phyloP scores from a whole-genome alignment of 2,329 filamentous ascomycete species.

The Mycosphaerelloides madeirae region DNA sequence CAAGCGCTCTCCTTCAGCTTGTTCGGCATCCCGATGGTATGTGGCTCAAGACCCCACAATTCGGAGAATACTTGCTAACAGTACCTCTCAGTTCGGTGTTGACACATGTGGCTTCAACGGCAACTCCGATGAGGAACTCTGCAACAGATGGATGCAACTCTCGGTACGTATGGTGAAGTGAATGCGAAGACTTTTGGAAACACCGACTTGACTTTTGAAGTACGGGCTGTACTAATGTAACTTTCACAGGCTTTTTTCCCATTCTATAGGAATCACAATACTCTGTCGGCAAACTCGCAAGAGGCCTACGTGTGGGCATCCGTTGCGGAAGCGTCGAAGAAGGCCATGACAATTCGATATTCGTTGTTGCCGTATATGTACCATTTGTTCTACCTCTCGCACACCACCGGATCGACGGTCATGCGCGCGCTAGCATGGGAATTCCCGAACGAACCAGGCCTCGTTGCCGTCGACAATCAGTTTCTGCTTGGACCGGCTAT shows the following conservation, averaged over 20 bases:
- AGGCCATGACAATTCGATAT: constrained; percentile 67
- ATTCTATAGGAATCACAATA: constrained; percentile 75
- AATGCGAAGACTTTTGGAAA: no score
- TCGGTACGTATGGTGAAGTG: no score
- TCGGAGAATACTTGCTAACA: not conserved
- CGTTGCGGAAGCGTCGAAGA: constrained; percentile 60
- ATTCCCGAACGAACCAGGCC: constrained; percentile 64
- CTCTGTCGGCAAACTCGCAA: constrained; percentile 56
- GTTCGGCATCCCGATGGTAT: constrained; percentile 67
- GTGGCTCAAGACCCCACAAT: no score
- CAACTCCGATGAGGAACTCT: constrained; percentile 65
- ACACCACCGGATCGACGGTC: constrained; percentile 62
- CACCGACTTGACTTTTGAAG: no score
- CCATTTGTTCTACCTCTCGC: constrained; percentile 64
- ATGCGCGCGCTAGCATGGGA: constrained; percentile 72
- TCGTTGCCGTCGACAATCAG: constrained; percentile 63
- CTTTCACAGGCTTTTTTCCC: constrained; percentile 78
- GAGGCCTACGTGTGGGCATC: constrained; percentile 67
- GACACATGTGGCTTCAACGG: constrained; percentile 67
- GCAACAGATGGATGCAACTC: constrained; percentile 69
- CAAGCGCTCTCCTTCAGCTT: constrained; percentile 71
- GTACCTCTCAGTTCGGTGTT: constrained; percentile 54
- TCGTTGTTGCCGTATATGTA: constrained; percentile 70
- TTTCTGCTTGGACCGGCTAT: constrained; percentile 66
- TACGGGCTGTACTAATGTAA: no score